Evolutionary conservation across 176 grass and related monocot species (phyloP).

Genomic region (Miscanthus lutarioriparius): DNA sequence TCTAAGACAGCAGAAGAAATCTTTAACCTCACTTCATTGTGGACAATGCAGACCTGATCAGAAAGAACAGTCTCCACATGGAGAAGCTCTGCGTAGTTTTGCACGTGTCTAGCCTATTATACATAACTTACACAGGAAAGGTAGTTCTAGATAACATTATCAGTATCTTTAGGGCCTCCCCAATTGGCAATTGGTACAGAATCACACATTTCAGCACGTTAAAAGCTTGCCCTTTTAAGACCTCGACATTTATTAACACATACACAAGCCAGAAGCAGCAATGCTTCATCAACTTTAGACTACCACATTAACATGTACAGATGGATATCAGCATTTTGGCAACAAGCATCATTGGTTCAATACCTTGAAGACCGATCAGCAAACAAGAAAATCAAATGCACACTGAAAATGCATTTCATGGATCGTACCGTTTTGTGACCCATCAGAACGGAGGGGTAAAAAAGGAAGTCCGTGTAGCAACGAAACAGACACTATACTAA

Average conservation of each 20-base stretch:
- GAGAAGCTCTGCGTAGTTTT: constrained; percentile 25
- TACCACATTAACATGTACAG: neutral
- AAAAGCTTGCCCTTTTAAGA: constrained; percentile 24
- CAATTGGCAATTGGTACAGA: neutral
- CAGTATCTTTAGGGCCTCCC: constrained; percentile 5
- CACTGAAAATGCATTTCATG: constrained; percentile 24
- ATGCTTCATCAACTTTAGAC: neutral
- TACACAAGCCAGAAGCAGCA: neutral
- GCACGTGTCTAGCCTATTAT: constrained; percentile 24
- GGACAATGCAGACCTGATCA: neutral
- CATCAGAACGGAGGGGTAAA: neutral
- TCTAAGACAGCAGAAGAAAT: neutral
- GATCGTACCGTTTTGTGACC: neutral
- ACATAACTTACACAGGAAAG: neutral
- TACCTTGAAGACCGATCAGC: neutral
- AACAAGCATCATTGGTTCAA: neutral
- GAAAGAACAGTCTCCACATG: neutral
- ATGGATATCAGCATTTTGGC: constrained; percentile 15
- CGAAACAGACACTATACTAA: neutral
- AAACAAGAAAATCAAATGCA: neutral
- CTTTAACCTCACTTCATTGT: neutral
- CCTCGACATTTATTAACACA: neutral
- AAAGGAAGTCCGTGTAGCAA: neutral
- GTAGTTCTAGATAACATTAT: constrained; percentile 25
- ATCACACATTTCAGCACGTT: neutral